Base-by-base conservation (phyloP, 2,329 filamentous ascomycete genomes). In the Fonsecaea monophora region DNA sequence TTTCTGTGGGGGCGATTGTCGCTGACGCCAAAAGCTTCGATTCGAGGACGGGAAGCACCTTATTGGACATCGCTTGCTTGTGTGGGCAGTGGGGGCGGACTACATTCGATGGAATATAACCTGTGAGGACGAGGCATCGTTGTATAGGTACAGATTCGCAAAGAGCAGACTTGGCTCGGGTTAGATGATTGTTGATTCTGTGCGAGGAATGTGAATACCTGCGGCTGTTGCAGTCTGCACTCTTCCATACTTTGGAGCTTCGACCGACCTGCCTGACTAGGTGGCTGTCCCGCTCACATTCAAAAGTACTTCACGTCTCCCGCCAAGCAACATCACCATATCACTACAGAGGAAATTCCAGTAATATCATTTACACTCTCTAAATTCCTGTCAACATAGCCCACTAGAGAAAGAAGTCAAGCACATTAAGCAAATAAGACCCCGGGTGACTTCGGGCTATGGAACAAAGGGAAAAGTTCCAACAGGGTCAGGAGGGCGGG, bases 31-130 rank as follows among this genome's bases (percentile, higher is more conserved):
- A 7, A 21, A 35, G 42, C 57, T 50, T 60, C 30, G 57, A 34
- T 48, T 60, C 42, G n/a, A 60, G 15, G 15, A 8, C 42, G 34
- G 57, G 21, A 21, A 15, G 6, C 30, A 38, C 34, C 42, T 50
- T 18, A 60, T 60, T 60, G 57, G 57, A 3, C 21, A 8, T 45
- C 18, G 32, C 42, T 48, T 18, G 40, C 57, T 42, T 48, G 57
- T 53, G 8, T 13, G 13, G 25, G 21, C 45, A 13, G 13, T 18
- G 25, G 5, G 5, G n/a, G 45, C 40, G 4, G n/a, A 15, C 7
- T 42, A 15, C 40, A 42, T 7, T 15, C 13, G n/a, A 42, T n/a
- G 40, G 13, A 42, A 32, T 32, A 32, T 32, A 32, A 32, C 6
- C 9, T 38, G 35, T 38, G 35, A 10, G 25, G 30, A 21, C 4